Evolutionary conservation across 1,284 basidiomycete species (phyloP), one percentile per base, ranked within the genome.

Genomic region (Stereum hirsutum): DNA sequence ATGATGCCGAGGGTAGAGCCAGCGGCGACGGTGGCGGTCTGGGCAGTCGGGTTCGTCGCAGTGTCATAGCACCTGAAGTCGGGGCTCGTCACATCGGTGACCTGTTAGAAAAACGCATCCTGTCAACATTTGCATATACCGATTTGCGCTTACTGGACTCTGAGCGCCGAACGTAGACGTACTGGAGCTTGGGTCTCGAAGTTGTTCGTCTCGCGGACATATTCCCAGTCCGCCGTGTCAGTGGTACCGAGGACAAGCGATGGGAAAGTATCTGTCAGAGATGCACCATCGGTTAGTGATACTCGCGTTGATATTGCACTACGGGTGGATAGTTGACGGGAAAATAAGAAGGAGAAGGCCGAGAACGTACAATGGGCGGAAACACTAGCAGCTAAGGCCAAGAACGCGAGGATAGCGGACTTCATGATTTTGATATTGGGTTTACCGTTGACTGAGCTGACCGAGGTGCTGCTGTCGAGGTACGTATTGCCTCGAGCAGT

Each of bases 141-240:
- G 5, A 26, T 20, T 15, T 5, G 12, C 24, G 31, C 36, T 15
- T 20, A 69, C 67, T 2, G 69, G 69, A 31, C 53, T 52, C 15
- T 62, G 64, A 25, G 52, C 56, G 47, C 68, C 59, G 52, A 55
- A 68, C n/a, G n/a, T n/a, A n/a, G n/a, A n/a, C n/a, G 14, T 20
- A 69, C 67, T 2, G 69, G 69, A 31, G 54, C 53, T n/a, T 62
- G 64, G 26, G 52, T 56, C 46, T 69, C 59, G 52, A 55, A 68
- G 56, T 72, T 71, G 52, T 69, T 69, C 14, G 68, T 71, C 51
- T 58, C 46, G 27, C 69, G 58, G 44, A 71, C 63, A 47, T 71
- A 62, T 8, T 53, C 49, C 68, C 68, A 72, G 23, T 51, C 55
- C 5, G 63, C 46, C 3, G 65, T 68, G 6, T 53, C 55, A 6